These are phyloP conservation scores for Lachnellula suecica DNA, from an alignment of 2,329 filamentous ascomycete genomes.

Conservation along the genomic window DNA sequence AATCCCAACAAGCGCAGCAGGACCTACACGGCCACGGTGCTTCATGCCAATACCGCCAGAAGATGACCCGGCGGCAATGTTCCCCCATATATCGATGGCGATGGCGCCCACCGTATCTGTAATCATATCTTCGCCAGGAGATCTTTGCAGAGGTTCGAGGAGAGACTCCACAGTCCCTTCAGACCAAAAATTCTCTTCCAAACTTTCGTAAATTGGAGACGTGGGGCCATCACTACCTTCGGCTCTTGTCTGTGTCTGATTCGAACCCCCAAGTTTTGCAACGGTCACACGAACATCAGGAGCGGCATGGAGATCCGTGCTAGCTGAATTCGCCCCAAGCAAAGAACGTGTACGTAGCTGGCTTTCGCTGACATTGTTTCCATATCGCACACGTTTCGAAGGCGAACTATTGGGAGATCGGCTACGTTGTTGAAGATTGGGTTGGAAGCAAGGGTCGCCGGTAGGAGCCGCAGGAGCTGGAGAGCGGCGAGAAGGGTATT, in stretches of 20 bases:
- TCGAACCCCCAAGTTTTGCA: slow-evolving; percentile 1
- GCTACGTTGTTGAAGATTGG: slow-evolving; percentile 12
- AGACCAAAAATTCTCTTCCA: slow-evolving; percentile 8
- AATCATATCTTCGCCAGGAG: slow-evolving; percentile 57
- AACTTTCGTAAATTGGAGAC: slow-evolving; percentile 19
- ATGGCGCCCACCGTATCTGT: slow-evolving; percentile 97
- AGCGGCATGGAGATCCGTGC: slow-evolving; percentile 7
- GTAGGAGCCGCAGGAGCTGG: slow-evolving; percentile 4
- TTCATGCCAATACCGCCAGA: slow-evolving; percentile 99
- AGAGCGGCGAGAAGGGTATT: slow-evolving; percentile 10
- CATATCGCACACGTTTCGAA: slow-evolving; percentile 29
- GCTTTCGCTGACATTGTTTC: slow-evolving; percentile 23
- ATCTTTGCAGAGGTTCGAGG: slow-evolving; percentile 1
- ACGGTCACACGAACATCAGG: slow-evolving; percentile 20
- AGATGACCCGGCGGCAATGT: slow-evolving; percentile 91
- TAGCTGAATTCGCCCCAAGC: slow-evolving; percentile 21
- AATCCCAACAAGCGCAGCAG: slow-evolving; percentile 88
- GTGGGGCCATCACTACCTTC: slow-evolving; percentile 26
- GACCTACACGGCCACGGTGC: slow-evolving; percentile 85
- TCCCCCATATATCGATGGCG: slow-evolving; percentile 80
- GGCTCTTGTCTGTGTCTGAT: slow-evolving; percentile 4
- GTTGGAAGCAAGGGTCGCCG: slow-evolving; percentile 5
- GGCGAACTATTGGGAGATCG: slow-evolving; percentile 20
- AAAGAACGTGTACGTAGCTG: slow-evolving; percentile 28
- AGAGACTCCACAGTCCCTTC: slow-evolving; percentile 23